Evolutionary conservation across 2,329 filamentous ascomycete species (phyloP).

Genomic region (Sporothrix pseudoabietina): DNA sequence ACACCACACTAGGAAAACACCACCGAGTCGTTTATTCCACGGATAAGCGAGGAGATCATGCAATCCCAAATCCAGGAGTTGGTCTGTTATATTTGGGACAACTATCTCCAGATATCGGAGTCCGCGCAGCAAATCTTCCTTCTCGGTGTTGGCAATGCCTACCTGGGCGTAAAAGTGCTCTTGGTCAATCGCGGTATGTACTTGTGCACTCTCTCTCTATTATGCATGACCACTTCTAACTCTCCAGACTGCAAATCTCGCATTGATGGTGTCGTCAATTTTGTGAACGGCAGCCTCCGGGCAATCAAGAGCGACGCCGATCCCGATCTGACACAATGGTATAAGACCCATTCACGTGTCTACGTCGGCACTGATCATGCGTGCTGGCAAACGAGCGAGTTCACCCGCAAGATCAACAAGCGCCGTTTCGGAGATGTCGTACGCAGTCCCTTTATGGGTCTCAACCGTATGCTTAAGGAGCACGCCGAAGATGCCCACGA

Average conservation of each 20-base stretch:
- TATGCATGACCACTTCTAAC: slow-evolving; percentile 28
- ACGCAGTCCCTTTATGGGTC: slow-evolving; percentile 51
- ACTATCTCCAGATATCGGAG: slow-evolving; percentile 82
- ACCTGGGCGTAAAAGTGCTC: slow-evolving; percentile 78
- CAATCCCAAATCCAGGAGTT: slow-evolving; percentile 70
- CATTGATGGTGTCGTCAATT: slow-evolving; percentile 75
- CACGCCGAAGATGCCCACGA: slow-evolving; percentile 55
- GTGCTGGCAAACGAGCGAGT: slow-evolving; percentile 69
- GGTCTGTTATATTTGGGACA: slow-evolving; percentile 90
- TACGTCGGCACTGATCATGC: slow-evolving; percentile 75
- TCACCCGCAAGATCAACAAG: slow-evolving; percentile 61
- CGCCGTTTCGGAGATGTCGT: slow-evolving; percentile 62
- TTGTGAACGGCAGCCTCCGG: slow-evolving; percentile 75
- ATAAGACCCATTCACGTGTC: slow-evolving; percentile 76
- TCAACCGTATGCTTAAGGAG: slow-evolving; percentile 59
- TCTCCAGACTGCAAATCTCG: slow-evolving; percentile 62
- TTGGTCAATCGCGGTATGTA: slow-evolving; percentile 71
- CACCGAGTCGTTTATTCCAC: slow-evolving; percentile 50
- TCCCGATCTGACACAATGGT: slow-evolving; percentile 75
- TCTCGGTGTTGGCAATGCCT: slow-evolving; percentile 87
- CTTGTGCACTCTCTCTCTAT: slow-evolving; percentile 32
- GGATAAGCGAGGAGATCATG: slow-evolving; percentile 50
- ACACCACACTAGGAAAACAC: slow-evolving; percentile 44
- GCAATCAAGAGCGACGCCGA: slow-evolving; percentile 80
- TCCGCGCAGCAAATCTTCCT: slow-evolving; percentile 75